Evolutionary conservation across 768 basidiomycete genomes (phyloP), one percentile per base, ranked within the genome.

Genomic region (Piloderma croceum): DNA sequence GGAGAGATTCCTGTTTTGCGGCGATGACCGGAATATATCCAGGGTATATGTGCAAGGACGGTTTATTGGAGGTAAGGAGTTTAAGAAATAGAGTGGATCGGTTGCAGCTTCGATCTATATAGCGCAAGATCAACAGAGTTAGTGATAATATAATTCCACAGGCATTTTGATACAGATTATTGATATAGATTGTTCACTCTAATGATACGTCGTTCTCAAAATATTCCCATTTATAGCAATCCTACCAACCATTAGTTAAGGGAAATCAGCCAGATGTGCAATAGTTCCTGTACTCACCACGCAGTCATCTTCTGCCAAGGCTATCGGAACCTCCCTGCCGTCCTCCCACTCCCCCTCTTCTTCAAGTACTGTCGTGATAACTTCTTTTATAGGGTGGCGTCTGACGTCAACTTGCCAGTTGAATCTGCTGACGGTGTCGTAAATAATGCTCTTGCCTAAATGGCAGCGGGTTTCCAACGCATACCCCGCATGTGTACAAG

Each of bases 391-490:
- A 3, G 71, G 56, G 44, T 92, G 90, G 6, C 77, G 83, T n/a
- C 81, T 68, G 13, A 87, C 55, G 50, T 85, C 77, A 17, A 89
- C 89, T 13, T 69, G 64, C 93, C 93, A 96, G 1, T 77, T 76
- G 11, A 83, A 70, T 50, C 81, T 77, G n/a, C 75, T 74, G 21
- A 96, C 86, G 0, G 91, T 91, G 59, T 97, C 92, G 57, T 90
- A 94, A 5, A 79, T 64, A 37, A 87, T 79, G 12, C 79, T 76
- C 55, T 83, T 79, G 17, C 94, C 94, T 0, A 86, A 71, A 58
- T 97, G 94, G 53, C 94, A 98, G n/a, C 67, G 70, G 3, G 81
- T 75, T 63, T 92, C 90, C 61, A 92, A 64, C 0, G 90, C 94
- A 52, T 87, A 93, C 1, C 94, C 93, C 9, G 69, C 82, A 32